Evolutionary conservation across 345 rosid species (phyloP).

Genomic region (Trapa bicornis): DNA sequence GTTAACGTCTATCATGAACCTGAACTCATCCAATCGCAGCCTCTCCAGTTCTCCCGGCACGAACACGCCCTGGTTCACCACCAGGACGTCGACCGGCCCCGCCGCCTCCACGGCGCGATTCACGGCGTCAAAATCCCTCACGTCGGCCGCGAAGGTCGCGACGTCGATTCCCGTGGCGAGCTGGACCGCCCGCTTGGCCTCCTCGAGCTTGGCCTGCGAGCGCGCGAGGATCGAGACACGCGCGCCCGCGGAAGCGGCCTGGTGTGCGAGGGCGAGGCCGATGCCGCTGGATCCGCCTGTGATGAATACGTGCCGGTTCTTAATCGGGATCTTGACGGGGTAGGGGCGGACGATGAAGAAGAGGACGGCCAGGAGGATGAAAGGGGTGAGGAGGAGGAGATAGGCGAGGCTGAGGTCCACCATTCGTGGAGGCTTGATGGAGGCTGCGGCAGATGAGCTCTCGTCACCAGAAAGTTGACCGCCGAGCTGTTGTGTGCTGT

Average conservation of each 20-base stretch:
- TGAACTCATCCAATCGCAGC: slow-evolving; percentile 54
- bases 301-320: slow-evolving; percentile 70
- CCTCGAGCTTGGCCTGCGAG: slow-evolving; percentile 46
- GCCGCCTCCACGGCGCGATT: slow-evolving; percentile 37
- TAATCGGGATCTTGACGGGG: slow-evolving; percentile 48
- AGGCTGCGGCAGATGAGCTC: neutral
- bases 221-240: slow-evolving; percentile 71
- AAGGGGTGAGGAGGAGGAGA: slow-evolving; percentile 29
- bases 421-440: slow-evolving; percentile 12
- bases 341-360: slow-evolving; percentile 43
- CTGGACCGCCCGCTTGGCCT: slow-evolving; percentile 44
- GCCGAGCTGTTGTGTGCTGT: too few relatives aligned
- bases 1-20: slow-evolving; percentile 68
- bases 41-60: slow-evolving; percentile 44
- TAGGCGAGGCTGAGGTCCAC: slow-evolving; percentile 17
- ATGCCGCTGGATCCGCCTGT: slow-evolving; percentile 94
- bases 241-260: slow-evolving; percentile 55
- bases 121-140: slow-evolving; percentile 56
- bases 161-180: slow-evolving; percentile 64
- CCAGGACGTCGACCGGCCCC: slow-evolving; percentile 58
- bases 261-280: slow-evolving; percentile 70
- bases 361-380: slow-evolving; percentile 32
- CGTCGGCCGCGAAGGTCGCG: slow-evolving; percentile 58
- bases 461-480: neutral
- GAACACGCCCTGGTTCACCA: slow-evolving; percentile 77